Base-by-base conservation (phyloP, 2,329 filamentous ascomycete genomes). In the Colletotrichum sp. region DNA sequence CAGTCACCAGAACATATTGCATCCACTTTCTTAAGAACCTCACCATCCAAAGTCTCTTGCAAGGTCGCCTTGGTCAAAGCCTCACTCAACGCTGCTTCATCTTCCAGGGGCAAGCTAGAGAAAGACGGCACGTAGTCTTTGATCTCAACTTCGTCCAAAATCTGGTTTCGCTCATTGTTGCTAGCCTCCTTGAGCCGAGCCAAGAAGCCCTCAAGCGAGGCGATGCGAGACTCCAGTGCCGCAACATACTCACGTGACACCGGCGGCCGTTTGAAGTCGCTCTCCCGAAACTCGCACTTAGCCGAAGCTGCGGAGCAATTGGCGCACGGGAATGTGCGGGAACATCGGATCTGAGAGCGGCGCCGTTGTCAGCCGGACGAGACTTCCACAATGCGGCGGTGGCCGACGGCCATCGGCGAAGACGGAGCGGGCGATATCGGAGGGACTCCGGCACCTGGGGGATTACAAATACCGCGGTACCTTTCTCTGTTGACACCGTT, bases 161-260 rank as follows among this genome's bases (percentile, higher is more conserved):
- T 8, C 79, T 82, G 26, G 71, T 86, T 52, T 79, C 81, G 28
- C 78, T 78, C 39, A 71, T 79, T 30, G 60, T 77, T 8, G 78
- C 80, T 24, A 80, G 85, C 49, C 80, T 86, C 71, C 79, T 87
- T 32, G 84, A 87, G 77, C 65, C 66, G 52, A 9, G 44, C 69
- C 8, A 79, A 57, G 28, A 78, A 71, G 6, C 74, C 60, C 24
- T 82, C 80, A 6, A 82, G 79, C 6, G 78, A 79, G 12, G 79
- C 81, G 3, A 82, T 72, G 8, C 79, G 80, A 21, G 82, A 79
- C 28, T 82, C 81, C 0, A 82, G 77, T 4, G 65, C 79, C 32
- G 79, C 79, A n/a, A 82, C 81, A 28, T 82, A 81, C 26, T 80
- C 81, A 21, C 78, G 78, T 1, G 78, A 78, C 15, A 75, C 74